These are phyloP conservation scores for Mycena vulgaris DNA, from an alignment of 768 basidiomycete genomes.

Conservation along the genomic window DNA sequence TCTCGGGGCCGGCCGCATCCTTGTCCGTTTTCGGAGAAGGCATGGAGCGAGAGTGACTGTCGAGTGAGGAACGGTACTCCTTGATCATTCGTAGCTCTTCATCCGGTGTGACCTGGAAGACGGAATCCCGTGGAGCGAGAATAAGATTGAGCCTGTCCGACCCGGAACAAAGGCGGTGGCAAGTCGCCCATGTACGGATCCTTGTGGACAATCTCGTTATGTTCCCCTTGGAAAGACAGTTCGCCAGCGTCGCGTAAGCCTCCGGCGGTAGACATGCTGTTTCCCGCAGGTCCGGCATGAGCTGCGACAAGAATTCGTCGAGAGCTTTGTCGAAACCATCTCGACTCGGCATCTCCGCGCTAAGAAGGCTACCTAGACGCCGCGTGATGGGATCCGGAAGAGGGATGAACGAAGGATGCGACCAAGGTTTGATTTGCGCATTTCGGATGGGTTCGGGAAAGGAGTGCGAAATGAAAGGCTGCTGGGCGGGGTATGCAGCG, in stretches of 20 bases:
- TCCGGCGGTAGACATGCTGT: slow-evolving; percentile 72
- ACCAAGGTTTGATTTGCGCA: slow-evolving; percentile 71
- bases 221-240: slow-evolving; percentile 61
- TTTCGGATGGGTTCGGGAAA: slow-evolving; percentile 56
- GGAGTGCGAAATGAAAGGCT: slow-evolving; percentile 64
- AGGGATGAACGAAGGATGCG: slow-evolving; percentile 69
- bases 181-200: slow-evolving; percentile 66
- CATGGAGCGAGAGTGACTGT: slow-evolving; percentile 36
- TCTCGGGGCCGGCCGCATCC: slow-evolving; percentile 51
- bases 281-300: slow-evolving; percentile 71
- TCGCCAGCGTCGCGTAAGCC: slow-evolving; percentile 66
- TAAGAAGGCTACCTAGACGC: slow-evolving; percentile 66
- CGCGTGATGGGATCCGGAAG: slow-evolving; percentile 72
- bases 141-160: slow-evolving; percentile 72
- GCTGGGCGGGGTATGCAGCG: slow-evolving; percentile 37
- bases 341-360: slow-evolving; percentile 73
- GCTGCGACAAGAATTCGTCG: slow-evolving; percentile 61
- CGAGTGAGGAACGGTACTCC: slow-evolving; percentile 62
- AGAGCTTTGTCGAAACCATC: slow-evolving; percentile 67
- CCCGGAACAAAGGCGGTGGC: slow-evolving; percentile 75
- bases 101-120: slow-evolving; percentile 64
- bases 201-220: slow-evolving; percentile 53
- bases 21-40: slow-evolving; percentile 33
- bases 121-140: slow-evolving; percentile 72
- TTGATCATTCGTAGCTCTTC: slow-evolving; percentile 66